Percentiles rank a stretch among this genome's conserved stretches.
phyloP scores from a whole-genome alignment of 2,329 filamentous ascomycete genomes.

The Aaosphaeria arxii region DNA sequence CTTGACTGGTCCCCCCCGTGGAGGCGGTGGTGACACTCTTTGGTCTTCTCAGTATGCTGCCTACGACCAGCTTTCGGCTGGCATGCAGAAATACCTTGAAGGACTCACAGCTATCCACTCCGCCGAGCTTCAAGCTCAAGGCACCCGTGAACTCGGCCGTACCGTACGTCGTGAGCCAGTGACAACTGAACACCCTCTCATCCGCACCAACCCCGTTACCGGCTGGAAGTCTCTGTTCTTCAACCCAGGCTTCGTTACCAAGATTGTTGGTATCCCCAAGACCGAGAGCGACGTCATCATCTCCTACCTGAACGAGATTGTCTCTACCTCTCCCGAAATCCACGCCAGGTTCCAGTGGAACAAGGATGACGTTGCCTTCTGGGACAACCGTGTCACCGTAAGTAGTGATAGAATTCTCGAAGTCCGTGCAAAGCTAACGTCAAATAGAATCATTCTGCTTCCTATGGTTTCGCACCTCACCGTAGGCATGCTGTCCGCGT shows the following conservation, averaged over 20 bases:
- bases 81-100: conserved; percentile 59
- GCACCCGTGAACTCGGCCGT: conserved; percentile 49
- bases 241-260: conserved; percentile 57
- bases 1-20: conserved; percentile 51
- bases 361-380: conserved; percentile 64
- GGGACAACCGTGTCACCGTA: conserved; percentile 62
- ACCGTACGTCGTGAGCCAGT: conserved; percentile 53
- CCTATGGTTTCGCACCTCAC: conserved; percentile 57
- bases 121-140: conserved; percentile 53
- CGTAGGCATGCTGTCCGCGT: conserved; percentile 55
- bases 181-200: conserved; percentile 54
- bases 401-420: conserved; percentile 2
- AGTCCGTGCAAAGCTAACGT: neutral
- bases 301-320: conserved; percentile 52
- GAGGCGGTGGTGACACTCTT: conserved; percentile 56
- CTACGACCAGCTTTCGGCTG: conserved; percentile 54
- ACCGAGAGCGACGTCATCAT: conserved; percentile 54
- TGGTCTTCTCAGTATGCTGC: conserved; percentile 59
- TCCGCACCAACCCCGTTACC: conserved; percentile 60
- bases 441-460: conserved; percentile 51
- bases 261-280: conserved; percentile 58
- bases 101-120: conserved; percentile 56
- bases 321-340: conserved; percentile 62
- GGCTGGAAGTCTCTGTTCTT: conserved; percentile 62
- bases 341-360: conserved; percentile 67